These are phyloP conservation scores for Xylaria multiplex DNA, from an alignment of 2,329 filamentous ascomycete species.

Conservation along the genomic window DNA sequence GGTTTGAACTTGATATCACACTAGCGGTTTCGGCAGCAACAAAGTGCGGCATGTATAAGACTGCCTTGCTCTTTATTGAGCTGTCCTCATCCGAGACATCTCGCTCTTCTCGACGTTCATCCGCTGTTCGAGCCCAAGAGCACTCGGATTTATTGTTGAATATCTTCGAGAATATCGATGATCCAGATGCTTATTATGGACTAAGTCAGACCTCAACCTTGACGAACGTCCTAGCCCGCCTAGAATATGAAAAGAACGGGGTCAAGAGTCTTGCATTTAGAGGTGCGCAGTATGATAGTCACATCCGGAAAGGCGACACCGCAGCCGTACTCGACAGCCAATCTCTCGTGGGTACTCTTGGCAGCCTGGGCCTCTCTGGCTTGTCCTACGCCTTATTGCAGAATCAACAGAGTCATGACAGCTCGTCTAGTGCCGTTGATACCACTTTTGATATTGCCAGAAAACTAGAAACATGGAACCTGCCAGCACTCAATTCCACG, in stretches of 20 bases:
- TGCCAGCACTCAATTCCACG: conserved; percentile 74
- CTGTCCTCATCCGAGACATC: conserved; percentile 62
- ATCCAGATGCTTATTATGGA: conserved; percentile 96
- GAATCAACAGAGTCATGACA: conserved; percentile 69
- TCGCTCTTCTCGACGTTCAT: conserved; percentile 73
- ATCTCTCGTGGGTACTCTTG: conserved; percentile 79
- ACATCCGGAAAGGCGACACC: conserved; percentile 71
- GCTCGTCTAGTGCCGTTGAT: conserved; percentile 69
- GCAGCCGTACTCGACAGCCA: conserved; percentile 68
- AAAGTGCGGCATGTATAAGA: conserved; percentile 85
- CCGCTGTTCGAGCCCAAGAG: conserved; percentile 62
- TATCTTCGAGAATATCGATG: conserved; percentile 92
- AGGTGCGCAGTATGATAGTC: conserved; percentile 88
- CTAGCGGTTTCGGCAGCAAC: conserved; percentile 77
- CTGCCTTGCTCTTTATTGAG: conserved; percentile 85
- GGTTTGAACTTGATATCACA: conserved; percentile 85
- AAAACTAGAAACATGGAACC: conserved; percentile 90
- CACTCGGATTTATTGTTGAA: conserved; percentile 76
- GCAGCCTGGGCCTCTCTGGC: conserved; percentile 83
- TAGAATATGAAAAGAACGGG: conserved; percentile 91
- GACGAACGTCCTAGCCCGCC: conserved; percentile 77
- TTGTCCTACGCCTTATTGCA: conserved; percentile 83
- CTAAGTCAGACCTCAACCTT: conserved; percentile 81
- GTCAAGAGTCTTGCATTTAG: conserved; percentile 89
- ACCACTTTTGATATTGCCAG: conserved; percentile 82